Evolutionary conservation across 495 filamentous ascomycete species (phyloP), one percentile per base, ranked within the genome.

Genomic region (Trichoderma parareesei): DNA sequence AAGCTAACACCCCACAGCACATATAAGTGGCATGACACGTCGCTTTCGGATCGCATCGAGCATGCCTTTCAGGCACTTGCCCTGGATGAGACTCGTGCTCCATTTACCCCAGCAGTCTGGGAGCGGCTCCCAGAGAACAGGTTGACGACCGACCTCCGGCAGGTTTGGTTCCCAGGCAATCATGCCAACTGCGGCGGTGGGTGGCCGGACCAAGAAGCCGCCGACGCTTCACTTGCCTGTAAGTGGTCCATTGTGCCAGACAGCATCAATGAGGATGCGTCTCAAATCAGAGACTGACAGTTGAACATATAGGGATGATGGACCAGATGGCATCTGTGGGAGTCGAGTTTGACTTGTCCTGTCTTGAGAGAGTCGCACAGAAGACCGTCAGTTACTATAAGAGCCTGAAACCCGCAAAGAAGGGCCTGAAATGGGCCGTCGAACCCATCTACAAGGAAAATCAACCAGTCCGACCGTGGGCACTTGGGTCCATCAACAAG

Each of bases 41-140:
- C 74, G 20, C 71, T 89, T 0, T 79, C 79, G 5, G 76, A 82
- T 64, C 74, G 75, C 61, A 82, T 90, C 13, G 82, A 88, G 64
- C 81, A 89, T 68, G 88, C 85, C 9, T 90, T 90, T 67, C 88
- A 91, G 67, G 88, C 88, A 3, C 77, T 91, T n/a, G 88, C 87
- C 0, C 75, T 91, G 2, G 88, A 91, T 66, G 88, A 91, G 72
- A 76, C 81, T 46, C 84, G 88, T 11, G 72, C 75, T 6, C 80
- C 85, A 2, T 91, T 90, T 65, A 77, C 82, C 5, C 88, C 88
- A 11, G 82, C 87, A 5, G 68, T 91, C 0, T 90, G 86, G 88
- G 78, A 82, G 67, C 69, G 73, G 8, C 72, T 69, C 11, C 66
- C 67, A 3, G 65, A 71, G 16, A 71, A 74, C 63, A 69, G 72